These are phyloP conservation scores for Auricularia cornea DNA, from an alignment of 768 basidiomycete genomes.

Conservation along the genomic window DNA sequence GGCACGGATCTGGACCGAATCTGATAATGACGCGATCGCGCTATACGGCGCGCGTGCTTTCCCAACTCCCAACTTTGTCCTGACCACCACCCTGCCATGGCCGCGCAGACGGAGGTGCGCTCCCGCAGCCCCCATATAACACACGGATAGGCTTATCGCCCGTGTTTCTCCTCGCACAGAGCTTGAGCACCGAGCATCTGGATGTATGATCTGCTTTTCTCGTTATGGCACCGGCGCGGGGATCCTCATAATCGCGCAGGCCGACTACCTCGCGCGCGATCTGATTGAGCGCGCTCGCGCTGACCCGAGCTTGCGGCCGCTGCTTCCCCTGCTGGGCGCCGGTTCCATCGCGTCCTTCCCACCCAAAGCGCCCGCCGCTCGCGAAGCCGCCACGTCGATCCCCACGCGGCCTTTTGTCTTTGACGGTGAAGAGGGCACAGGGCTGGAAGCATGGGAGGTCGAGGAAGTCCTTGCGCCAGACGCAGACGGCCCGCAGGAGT, in stretches of 20 bases:
- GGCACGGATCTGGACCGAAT: not conserved
- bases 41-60: not conserved
- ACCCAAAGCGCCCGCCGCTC: not conserved
- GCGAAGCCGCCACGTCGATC: not conserved
- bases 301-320: slow-evolving; percentile 1
- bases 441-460: slow-evolving; percentile 4
- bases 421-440: not conserved
- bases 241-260: not conserved
- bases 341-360: not conserved
- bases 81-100: not conserved
- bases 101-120: not conserved
- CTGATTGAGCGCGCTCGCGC: not conserved
- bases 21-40: not conserved
- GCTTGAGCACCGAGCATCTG: not conserved
- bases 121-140: not conserved
- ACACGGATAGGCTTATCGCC: not conserved
- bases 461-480: not conserved
- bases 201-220: not conserved
- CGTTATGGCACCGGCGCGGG: not conserved
- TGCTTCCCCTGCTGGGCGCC: not conserved
- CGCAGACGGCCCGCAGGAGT: not conserved
- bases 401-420: not conserved
- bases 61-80: not conserved
- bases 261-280: not conserved
- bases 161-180: not conserved